Conservation (phyloP, 1,139 yeast species). For the Suhomyces chickasaworum region DNA sequence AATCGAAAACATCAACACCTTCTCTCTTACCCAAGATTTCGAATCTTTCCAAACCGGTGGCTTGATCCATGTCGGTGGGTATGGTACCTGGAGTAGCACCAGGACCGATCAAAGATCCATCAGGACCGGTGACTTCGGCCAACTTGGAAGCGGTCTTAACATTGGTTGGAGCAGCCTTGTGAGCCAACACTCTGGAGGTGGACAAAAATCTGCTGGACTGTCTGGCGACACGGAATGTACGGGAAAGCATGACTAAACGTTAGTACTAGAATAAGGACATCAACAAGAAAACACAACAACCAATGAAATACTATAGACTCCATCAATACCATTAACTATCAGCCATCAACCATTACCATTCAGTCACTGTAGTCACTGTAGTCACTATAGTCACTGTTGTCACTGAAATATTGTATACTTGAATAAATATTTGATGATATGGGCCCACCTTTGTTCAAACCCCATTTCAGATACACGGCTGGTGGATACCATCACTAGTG, state of each 20-base stretch:
- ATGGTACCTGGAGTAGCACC: slow-evolving; percentile 84
- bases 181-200: slow-evolving; percentile 35
- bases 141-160: slow-evolving; percentile 65
- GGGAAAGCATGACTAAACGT: slow-evolving; percentile 41
- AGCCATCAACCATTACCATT: no score
- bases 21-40: slow-evolving; percentile 93
- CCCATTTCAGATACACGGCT: no score
- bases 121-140: slow-evolving; percentile 79
- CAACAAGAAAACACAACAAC: no score
- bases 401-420: no score
- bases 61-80: slow-evolving; percentile 93
- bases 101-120: slow-evolving; percentile 75
- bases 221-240: slow-evolving; percentile 43
- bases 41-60: slow-evolving; percentile 97
- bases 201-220: slow-evolving; percentile 45
- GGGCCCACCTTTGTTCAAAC: no score
- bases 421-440: no score
- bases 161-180: slow-evolving; percentile 21
- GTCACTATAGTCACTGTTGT: no score
- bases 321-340: no score
- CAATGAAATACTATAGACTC: no score
- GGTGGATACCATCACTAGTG: no score
- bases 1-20: slow-evolving; percentile 95
- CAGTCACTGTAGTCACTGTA: no score
- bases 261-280: slow-evolving; percentile 25